A percentile compares a stretch with the other conserved stretches of the same genome.
phyloP scores from a whole-genome alignment of 1,139 yeast species.

The Pneumocystis wakefieldiae region DNA sequence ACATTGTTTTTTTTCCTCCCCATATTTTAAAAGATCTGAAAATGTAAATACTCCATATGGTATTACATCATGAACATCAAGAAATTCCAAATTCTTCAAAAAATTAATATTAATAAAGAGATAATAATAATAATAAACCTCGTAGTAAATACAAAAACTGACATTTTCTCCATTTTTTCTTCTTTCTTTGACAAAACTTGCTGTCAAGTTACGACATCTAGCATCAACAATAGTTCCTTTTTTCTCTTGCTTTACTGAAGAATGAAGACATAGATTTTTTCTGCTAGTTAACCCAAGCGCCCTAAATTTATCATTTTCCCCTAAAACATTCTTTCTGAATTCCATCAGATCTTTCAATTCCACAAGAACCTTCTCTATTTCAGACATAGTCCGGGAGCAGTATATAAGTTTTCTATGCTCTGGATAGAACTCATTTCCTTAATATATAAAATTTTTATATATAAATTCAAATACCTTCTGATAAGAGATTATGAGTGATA shows the following conservation, averaged over 20 bases:
- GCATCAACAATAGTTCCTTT: slow-evolving; percentile 95
- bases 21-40: slow-evolving; percentile 61
- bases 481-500: slow-evolving; percentile 84
- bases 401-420: slow-evolving; percentile 88
- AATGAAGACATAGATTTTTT: slow-evolving; percentile 84
- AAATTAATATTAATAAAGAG: background rate
- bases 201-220: slow-evolving; percentile 84
- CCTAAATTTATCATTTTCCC: slow-evolving; percentile 48
- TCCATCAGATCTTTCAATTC: slow-evolving; percentile 83
- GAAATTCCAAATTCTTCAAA: slow-evolving; percentile 45
- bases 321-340: slow-evolving; percentile 60
- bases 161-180: slow-evolving; percentile 48
- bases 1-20: slow-evolving; percentile 67
- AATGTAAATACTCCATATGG: slow-evolving; percentile 93
- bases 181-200: slow-evolving; percentile 66
- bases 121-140: slow-evolving; percentile 20
- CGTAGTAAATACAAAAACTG: slow-evolving; percentile 71
- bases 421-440: slow-evolving; percentile 42
- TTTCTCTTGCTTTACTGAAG: slow-evolving; percentile 69
- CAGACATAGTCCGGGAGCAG: slow-evolving; percentile 99
- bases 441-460: background rate
- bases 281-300: slow-evolving; percentile 90
- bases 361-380: slow-evolving; percentile 92
- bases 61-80: slow-evolving; percentile 73
- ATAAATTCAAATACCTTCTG: slow-evolving; percentile 41